phyloP scores from a whole-genome alignment of 352 stramenopile genomes.

The Thalassiosira ordinaria region DNA sequence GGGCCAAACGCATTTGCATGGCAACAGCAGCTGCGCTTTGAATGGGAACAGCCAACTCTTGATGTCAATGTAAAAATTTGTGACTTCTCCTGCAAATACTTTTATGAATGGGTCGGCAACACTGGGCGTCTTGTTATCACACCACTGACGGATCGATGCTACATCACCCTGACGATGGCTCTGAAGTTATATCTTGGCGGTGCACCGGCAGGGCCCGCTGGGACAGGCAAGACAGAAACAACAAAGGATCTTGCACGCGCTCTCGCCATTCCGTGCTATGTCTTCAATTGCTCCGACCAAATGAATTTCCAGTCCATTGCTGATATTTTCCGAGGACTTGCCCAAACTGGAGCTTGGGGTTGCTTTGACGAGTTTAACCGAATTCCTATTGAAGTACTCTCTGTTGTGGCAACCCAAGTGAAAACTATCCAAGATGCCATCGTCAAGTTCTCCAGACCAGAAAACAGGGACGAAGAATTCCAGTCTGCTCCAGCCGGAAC shows the following conservation, averaged over 20 bases:
- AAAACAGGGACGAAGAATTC: constrained; percentile 95
- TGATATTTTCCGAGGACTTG: constrained; percentile 98
- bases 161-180: constrained; percentile 99
- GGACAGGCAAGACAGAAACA: constrained; percentile 99
- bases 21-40: constrained; percentile 98
- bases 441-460: constrained; percentile 90
- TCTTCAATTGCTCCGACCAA: constrained; percentile 99
- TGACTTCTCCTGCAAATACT: constrained; percentile 96
- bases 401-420: constrained; percentile 99
- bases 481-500: constrained; percentile 92
- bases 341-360: constrained; percentile 99
- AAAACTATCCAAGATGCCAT: constrained; percentile 97
- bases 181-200: constrained; percentile 93
- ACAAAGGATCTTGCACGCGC: constrained; percentile 99
- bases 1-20: constrained; percentile 96
- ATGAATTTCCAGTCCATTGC: constrained; percentile 99
- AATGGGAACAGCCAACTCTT: constrained; percentile 92
- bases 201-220: constrained; percentile 96
- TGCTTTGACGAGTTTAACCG: constrained; percentile 99
- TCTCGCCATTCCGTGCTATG: constrained; percentile 98
- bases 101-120: constrained; percentile 99
- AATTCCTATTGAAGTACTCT: constrained; percentile 98
- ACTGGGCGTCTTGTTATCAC: constrained; percentile 99
- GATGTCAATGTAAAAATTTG: constrained; percentile 97
- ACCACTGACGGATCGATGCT: constrained; percentile 99